Evolutionary conservation across 2,329 filamentous ascomycete genomes (phyloP), one percentile per base, ranked within the genome.

Genomic region (Xylaria sp.): DNA sequence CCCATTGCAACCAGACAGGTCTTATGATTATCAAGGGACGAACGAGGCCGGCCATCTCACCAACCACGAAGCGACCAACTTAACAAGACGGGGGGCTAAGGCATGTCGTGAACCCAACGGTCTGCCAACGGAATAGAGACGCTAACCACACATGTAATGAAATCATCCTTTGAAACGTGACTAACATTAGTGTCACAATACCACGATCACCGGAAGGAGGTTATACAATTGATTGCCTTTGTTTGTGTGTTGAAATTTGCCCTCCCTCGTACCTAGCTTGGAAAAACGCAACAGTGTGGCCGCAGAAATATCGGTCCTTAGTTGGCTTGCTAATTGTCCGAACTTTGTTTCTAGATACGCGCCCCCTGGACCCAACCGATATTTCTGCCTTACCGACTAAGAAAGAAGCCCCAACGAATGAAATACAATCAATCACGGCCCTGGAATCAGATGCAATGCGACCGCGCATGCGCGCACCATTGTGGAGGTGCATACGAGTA

Each of bases 271-370:
- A 23, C 48, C 59, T 63, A 17, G 56, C 31, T 26, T n/a, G 31
- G 28, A 20, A 59, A 42, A 46, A 26, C 44, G 53, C 54, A 44
- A 46, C 33, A 36, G 20, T 11, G 28, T 44, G 44, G 9, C 20
- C 31, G 44, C 11, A 36, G 54, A 42, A 20, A 26, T 28, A 42
- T 49, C 51, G 42, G n/a, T 46, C 61, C 13, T 53, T 44, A 62
- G 26, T 42, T 68, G 57, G 57, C 66, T 53, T 65, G 57, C 51
- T 68, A 65, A 65, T 59, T 65, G 23, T 61, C 66, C 61, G 56
- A 64, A 38, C 42, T 31, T 60, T 20, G n/a, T 49, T 33, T 46
- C 15, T 40, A n/a, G 17, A 51, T 62, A 38, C 61, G 11, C 36
- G 33, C 31, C 36, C 23, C 42, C 59, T 44, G 17, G 57, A 48